phyloP scores from a whole-genome alignment of 139 green algal genomes.

The Chlamydomonas sphaeroides region DNA sequence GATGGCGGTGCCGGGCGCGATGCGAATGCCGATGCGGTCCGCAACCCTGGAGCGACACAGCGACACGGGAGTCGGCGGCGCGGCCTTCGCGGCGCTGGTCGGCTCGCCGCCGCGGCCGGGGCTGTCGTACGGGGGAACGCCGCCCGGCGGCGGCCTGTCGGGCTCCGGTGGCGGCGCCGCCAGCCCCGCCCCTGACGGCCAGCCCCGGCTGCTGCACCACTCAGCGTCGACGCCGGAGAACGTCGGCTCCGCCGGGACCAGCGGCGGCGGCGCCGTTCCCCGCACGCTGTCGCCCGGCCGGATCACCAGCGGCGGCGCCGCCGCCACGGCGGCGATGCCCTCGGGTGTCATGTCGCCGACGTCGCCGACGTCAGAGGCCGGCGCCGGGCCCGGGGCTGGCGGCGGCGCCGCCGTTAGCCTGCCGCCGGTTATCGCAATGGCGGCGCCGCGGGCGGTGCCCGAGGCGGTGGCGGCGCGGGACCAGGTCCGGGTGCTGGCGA shows the following conservation, averaged over 20 bases:
- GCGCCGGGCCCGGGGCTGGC: neutral
- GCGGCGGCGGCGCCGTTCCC: neutral
- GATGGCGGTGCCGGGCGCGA: neutral
- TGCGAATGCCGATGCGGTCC: neutral
- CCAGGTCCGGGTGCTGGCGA: conserved; percentile 54
- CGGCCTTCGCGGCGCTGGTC: neutral
- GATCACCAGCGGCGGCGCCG: neutral
- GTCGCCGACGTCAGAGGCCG: neutral
- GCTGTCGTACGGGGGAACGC: too few species aligned
- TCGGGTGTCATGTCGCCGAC: conserved; percentile 4
- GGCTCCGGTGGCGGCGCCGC: neutral
- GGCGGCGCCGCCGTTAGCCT: neutral
- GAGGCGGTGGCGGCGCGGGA: neutral
- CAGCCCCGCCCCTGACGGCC: too few species aligned
- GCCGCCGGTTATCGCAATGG: conserved; percentile 6
- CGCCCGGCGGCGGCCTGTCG: too few species aligned
- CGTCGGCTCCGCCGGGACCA: neutral
- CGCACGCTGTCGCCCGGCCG: neutral
- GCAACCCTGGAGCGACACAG: conserved; percentile 13
- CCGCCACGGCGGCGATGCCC: too few species aligned
- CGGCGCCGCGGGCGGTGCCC: conserved; percentile 18
- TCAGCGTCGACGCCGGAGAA: neutral
- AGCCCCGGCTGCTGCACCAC: neutral
- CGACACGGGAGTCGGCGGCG: neutral
- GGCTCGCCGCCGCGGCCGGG: neutral